Base-by-base conservation (phyloP, 306 rosid genomes). In the Mimosa bimucronata region DNA sequence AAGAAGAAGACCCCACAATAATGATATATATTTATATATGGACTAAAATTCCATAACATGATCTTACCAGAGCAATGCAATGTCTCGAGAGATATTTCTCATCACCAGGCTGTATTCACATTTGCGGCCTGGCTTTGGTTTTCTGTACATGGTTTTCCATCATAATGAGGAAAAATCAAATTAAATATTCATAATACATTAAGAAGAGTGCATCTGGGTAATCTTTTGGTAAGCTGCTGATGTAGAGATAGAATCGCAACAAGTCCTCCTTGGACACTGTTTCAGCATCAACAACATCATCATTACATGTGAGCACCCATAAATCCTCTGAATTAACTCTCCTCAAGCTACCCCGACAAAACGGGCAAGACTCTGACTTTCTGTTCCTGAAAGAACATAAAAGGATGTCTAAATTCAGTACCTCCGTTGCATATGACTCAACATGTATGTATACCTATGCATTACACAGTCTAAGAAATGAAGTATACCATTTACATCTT, bases 311-410 rank as follows among this genome's bases (percentile, higher is more conserved):
- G 46, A 95, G 90, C 68, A 95, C 99, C 99, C 99, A 95, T 37
- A 95, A 87, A 86, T 95, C 99, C 77, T 95, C 93, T 0, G 98
- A 95, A 79, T 91, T 91, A 45, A 95, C 99, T 85, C 99, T 89
- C 92, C 94, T 92, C 68, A 95, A 79, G 83, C 90, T 90, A 25
- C 98, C 98, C 0, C 98, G 98, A 71, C 98, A 95, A 83, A 95
- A 95, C 0, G 99, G 99, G 78, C 99, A 95, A 5, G 98, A 93
- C 83, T 90, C 90, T 0, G 99, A 95, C 80, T 86, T 87, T 53
- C 86, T 79, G 84, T 88, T 92, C 99, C 99, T 95, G 88, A 37
- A 73, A 69, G 48, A 73, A 30, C 34, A 66, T 31, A 85, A 58
- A 52, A 75, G 79, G 71, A 69, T 58, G 76, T 66, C 41, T 37